Conservation (phyloP, 1,284 basidiomycete genomes). For the Apiotrichum montevideense region DNA sequence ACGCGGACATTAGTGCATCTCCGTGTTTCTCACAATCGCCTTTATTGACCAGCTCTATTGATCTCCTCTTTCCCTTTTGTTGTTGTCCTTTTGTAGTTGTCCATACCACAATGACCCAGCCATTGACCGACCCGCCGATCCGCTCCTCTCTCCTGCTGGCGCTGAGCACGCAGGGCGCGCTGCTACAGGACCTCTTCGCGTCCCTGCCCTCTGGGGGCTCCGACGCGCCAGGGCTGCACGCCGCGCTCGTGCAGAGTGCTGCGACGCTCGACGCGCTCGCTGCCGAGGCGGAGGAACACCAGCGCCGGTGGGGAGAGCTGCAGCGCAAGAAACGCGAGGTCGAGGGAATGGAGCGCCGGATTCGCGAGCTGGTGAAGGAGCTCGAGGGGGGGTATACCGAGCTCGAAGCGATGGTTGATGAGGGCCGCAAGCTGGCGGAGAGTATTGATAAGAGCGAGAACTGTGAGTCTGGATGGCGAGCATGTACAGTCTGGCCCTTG, state of each 20-base stretch:
- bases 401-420: constrained; percentile 29
- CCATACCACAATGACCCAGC: not conserved
- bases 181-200: constrained; percentile 35
- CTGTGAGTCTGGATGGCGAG: constrained; percentile 16
- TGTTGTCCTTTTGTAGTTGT: too few relatives aligned
- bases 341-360: constrained; percentile 23
- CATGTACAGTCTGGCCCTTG: too few relatives aligned
- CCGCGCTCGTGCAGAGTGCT: constrained; percentile 17
- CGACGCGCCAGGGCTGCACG: constrained; percentile 16
- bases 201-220: constrained; percentile 10
- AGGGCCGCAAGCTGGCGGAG: constrained; percentile 20
- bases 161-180: constrained; percentile 31
- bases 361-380: constrained; percentile 19
- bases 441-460: constrained; percentile 26
- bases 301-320: constrained; percentile 23
- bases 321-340: constrained; percentile 25
- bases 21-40: not conserved
- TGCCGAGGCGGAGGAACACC: constrained; percentile 27
- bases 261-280: constrained; percentile 22
- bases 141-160: constrained; percentile 33
- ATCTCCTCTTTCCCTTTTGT: too few relatives aligned
- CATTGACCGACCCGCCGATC: constrained; percentile 15
- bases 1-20: not conserved
- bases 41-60: too few relatives aligned
- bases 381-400: constrained; percentile 29